Evolutionary conservation across 176 grass and related monocot species (phyloP).

Genomic region (Urochloa ruziziensis): DNA sequence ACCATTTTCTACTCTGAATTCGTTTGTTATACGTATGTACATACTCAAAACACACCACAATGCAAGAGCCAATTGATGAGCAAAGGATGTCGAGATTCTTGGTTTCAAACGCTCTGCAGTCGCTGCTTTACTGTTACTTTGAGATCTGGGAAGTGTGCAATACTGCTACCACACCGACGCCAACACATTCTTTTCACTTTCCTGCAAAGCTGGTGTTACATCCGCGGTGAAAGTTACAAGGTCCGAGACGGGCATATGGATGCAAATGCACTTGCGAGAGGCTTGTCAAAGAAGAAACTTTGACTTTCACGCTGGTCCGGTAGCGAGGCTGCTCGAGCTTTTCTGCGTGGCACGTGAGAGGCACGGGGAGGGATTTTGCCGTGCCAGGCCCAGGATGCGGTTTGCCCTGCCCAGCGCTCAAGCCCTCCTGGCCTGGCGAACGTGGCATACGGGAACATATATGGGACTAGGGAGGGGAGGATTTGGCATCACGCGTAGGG

Average conservation of each 20-base stretch:
- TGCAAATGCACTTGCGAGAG: not conserved
- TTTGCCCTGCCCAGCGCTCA: too few species aligned
- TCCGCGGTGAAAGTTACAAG: not conserved
- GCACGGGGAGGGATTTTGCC: too few species aligned
- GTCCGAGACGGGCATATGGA: not conserved
- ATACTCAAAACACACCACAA: constrained; percentile 10
- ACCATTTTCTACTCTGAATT: not conserved
- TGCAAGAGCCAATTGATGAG: not conserved
- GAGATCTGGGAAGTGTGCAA: not conserved
- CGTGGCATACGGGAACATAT: not conserved
- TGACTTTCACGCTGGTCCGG: not conserved
- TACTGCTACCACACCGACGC: not conserved
- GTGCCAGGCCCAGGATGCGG: not conserved
- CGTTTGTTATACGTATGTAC: constrained; percentile 18
- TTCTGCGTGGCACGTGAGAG: not conserved
- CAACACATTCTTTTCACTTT: not conserved
- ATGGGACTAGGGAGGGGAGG: not conserved
- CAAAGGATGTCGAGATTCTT: not conserved
- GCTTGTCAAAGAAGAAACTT: not conserved
- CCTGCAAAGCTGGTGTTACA: not conserved
- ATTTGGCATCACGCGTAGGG: not conserved
- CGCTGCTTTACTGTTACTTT: not conserved
- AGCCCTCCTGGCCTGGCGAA: not conserved
- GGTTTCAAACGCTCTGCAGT: not conserved
- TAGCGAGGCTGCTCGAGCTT: not conserved